These are phyloP conservation scores for Coix lacrymajobi DNA, from an alignment of 176 grass and related monocot genomes.

Conservation along the genomic window DNA sequence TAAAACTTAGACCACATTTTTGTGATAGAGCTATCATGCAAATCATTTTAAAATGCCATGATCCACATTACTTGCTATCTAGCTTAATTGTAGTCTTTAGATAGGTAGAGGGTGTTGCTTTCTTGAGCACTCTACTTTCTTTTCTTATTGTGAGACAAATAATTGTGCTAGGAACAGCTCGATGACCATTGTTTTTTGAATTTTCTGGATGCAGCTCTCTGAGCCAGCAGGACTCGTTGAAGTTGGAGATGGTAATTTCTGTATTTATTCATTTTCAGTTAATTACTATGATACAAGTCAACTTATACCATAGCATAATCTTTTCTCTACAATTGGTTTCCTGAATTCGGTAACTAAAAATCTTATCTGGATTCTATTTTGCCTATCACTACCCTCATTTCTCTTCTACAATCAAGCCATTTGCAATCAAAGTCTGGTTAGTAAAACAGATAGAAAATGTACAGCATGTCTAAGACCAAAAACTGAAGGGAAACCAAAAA, in stretches of 20 bases:
- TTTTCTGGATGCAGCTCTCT: slow-evolving; percentile 67
- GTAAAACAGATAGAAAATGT: background rate
- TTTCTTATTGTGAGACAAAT: slow-evolving; percentile 4
- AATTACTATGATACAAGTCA: background rate
- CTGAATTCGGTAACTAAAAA: background rate
- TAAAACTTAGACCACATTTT: slow-evolving; percentile 6
- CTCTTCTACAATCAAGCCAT: background rate
- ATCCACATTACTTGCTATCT: background rate
- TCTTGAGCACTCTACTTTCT: background rate
- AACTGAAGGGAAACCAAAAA: background rate
- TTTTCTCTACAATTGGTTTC: background rate
- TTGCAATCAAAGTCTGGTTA: background rate
- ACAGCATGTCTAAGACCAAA: background rate
- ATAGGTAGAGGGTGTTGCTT: slow-evolving; percentile 5
- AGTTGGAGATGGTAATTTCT: slow-evolving; percentile 53
- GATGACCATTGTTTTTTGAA: slow-evolving; percentile 16
- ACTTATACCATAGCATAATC: slow-evolving; percentile 5
- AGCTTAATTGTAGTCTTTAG: background rate
- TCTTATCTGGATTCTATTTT: background rate
- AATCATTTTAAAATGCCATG: background rate
- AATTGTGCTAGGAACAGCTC: background rate
- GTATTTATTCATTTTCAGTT: slow-evolving; percentile 21
- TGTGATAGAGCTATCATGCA: background rate
- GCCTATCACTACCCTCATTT: background rate
- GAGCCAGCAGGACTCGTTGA: slow-evolving; percentile 93